These are phyloP conservation scores for Monosporascus sp. DNA, from an alignment of 2,329 filamentous ascomycete species.

Conservation along the genomic window DNA sequence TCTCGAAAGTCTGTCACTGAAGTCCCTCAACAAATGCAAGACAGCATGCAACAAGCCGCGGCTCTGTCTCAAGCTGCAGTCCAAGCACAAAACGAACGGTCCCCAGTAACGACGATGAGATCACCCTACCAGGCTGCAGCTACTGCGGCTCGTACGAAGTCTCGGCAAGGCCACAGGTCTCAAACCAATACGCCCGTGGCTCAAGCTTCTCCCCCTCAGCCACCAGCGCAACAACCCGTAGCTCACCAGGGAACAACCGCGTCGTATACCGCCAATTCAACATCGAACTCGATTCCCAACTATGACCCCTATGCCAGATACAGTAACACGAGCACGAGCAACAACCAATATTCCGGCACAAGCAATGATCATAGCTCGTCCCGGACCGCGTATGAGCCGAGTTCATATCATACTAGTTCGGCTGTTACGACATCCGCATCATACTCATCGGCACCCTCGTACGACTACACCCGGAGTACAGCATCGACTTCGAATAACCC, in stretches of 20 bases:
- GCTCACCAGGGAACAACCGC: conserved; percentile 15
- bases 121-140: conserved; percentile 22
- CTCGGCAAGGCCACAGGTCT: conserved; percentile 22
- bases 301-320: conserved; percentile 27
- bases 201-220: conserved; percentile 17
- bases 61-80: conserved; percentile 19
- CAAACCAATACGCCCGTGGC: conserved; percentile 22
- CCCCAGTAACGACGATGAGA: conserved; percentile 12
- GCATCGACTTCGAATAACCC: conserved; percentile 13
- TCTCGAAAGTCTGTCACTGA: conserved; percentile 17
- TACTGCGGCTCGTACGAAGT: conserved; percentile 11
- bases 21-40: conserved; percentile 11
- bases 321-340: conserved; percentile 14
- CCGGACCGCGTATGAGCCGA: conserved; percentile 21
- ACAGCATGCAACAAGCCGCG: conserved; percentile 13
- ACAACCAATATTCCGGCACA: conserved; percentile 15
- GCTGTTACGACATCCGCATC: conserved; percentile 15
- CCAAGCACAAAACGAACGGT: conserved; percentile 23
- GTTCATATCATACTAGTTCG: conserved; percentile 19
- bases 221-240: conserved; percentile 19
- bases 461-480: conserved; percentile 22
- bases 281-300: conserved; percentile 19
- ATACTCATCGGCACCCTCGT: conserved; percentile 20
- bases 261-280: conserved; percentile 22
- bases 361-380: conserved; percentile 17